Conservation (phyloP, 2,329 filamentous ascomycete genomes). For the Rhynchosporium secalis region DNA sequence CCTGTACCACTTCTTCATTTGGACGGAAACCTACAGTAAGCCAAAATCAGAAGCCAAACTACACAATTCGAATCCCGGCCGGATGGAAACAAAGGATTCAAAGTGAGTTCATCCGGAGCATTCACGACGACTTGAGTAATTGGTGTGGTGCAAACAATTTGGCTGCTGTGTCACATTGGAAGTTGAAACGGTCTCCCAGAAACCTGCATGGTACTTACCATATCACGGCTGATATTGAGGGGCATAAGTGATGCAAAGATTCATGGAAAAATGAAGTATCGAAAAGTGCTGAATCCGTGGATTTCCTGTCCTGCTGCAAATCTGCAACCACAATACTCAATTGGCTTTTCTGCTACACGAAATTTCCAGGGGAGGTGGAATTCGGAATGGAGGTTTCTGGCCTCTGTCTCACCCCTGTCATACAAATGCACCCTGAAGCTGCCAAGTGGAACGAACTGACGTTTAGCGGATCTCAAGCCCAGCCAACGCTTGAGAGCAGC, state of each 20-base stretch:
- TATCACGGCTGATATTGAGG: constrained; percentile 28
- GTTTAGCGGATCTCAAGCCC: constrained; percentile 8
- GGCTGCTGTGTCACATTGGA: constrained; percentile 26
- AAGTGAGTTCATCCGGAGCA: constrained; percentile 21
- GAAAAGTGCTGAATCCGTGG: constrained; percentile 17
- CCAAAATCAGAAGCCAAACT: background rate
- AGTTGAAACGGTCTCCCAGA: constrained; percentile 30
- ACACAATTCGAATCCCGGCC: background rate
- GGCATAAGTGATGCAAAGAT: constrained; percentile 21
- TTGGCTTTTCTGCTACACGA: constrained; percentile 25
- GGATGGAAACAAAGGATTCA: constrained; percentile 11
- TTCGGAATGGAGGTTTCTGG: background rate
- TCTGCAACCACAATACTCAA: constrained; percentile 28
- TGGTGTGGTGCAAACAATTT: constrained; percentile 33
- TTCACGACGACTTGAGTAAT: constrained; percentile 17
- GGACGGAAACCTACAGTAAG: constrained; percentile 2
- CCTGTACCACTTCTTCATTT: constrained; percentile 8
- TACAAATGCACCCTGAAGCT: background rate
- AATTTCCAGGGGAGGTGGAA: constrained; percentile 27
- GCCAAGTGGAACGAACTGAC: background rate
- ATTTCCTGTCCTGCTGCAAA: constrained; percentile 20
- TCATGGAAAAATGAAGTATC: constrained; percentile 30
- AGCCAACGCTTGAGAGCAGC: constrained; percentile 4
- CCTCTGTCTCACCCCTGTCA: background rate
- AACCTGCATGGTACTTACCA: constrained; percentile 23